Percentiles rank a stretch among this genome's conserved stretches.
These are phyloP conservation scores for Neonectria punicea DNA, from an alignment of 2,329 filamentous ascomycete genomes.

Conservation along the genomic window DNA sequence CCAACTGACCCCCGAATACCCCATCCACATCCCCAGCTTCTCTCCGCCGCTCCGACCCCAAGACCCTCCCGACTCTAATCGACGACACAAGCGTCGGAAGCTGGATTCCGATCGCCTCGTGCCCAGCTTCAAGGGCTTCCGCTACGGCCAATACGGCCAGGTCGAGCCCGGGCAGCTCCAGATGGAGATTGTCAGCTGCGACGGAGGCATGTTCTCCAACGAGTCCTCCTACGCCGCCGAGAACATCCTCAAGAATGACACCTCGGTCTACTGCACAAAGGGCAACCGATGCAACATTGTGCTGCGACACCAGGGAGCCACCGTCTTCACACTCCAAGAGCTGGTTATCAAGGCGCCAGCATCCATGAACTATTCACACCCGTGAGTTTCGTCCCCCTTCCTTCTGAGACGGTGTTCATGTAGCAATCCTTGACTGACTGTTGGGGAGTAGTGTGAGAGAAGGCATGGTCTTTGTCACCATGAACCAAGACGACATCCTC, in stretches of 20 bases:
- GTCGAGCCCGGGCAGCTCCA: conserved; percentile 82
- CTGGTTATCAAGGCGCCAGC: conserved; percentile 88
- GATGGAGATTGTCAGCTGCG: conserved; percentile 91
- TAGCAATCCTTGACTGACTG: conserved; percentile 25
- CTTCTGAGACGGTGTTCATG: conserved; percentile 25
- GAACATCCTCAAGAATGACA: conserved; percentile 85
- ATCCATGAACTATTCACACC: conserved; percentile 79
- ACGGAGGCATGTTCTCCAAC: conserved; percentile 78
- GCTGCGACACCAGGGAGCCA: conserved; percentile 81
- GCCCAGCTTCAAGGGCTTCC: conserved; percentile 67
- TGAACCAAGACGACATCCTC: conserved; percentile 82
- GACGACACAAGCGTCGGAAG: conserved; percentile 75
- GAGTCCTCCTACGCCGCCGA: conserved; percentile 74
- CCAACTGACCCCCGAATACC: conserved; percentile 43
- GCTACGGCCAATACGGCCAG: conserved; percentile 88
- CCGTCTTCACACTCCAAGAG: conserved; percentile 85
- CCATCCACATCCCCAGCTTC: conserved; percentile 45
- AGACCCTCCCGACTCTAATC: conserved; percentile 58
- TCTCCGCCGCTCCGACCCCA: conserved; percentile 50
- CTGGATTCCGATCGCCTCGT: conserved; percentile 70
- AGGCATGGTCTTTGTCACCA: conserved; percentile 91
- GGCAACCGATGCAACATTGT: conserved; percentile 89
- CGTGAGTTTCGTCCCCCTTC: conserved; percentile 66
- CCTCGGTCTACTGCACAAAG: conserved; percentile 89
- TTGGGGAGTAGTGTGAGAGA: conserved; percentile 76